phyloP scores from a whole-genome alignment of 202 grass and related monocot species.

The Brachypodium distachyon region DNA sequence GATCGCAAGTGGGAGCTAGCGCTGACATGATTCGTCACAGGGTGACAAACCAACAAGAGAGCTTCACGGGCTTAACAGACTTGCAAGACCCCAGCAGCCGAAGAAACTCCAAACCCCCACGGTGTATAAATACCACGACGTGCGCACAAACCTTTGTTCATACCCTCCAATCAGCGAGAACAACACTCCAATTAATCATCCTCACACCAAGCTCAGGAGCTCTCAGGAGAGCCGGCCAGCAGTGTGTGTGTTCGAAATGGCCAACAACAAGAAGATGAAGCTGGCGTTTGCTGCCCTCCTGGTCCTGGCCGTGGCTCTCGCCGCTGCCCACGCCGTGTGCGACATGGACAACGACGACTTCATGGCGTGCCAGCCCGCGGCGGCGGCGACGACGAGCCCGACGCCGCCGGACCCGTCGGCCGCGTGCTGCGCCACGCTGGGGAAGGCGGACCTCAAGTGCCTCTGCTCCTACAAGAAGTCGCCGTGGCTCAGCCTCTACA shows the following conservation, averaged over 20 bases:
- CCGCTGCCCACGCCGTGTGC: slow-evolving; percentile 9
- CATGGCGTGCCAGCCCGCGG: slow-evolving; percentile 40
- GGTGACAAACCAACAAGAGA: not conserved
- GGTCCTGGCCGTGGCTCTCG: not conserved
- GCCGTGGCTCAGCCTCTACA: slow-evolving; percentile 31
- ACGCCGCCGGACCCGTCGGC: slow-evolving; percentile 7
- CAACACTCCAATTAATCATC: not conserved
- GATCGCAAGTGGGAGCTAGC: not conserved
- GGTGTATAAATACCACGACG: too few relatives aligned
- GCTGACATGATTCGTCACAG: not conserved
- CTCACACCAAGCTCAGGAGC: not conserved
- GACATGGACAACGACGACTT: slow-evolving; percentile 31
- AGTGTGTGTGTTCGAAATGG: not conserved
- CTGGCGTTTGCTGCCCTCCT: not conserved
- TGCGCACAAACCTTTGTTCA: too few relatives aligned
- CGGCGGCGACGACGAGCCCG: slow-evolving; percentile 31
- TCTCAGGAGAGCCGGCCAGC: not conserved
- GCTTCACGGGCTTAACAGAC: slow-evolving; percentile 7
- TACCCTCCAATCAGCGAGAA: too few relatives aligned
- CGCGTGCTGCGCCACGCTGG: slow-evolving; percentile 27
- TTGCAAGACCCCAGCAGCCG: not conserved
- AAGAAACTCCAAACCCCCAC: not conserved
- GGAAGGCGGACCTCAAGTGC: slow-evolving; percentile 8
- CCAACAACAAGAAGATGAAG: not conserved
- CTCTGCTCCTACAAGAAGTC: slow-evolving; percentile 40